A percentile compares a stretch with the other conserved stretches of the same genome.
These are phyloP conservation scores for Amoeboaphelidium protococcarum DNA, from an alignment of 371 early-diverging fungal species.

Conservation along the genomic window DNA sequence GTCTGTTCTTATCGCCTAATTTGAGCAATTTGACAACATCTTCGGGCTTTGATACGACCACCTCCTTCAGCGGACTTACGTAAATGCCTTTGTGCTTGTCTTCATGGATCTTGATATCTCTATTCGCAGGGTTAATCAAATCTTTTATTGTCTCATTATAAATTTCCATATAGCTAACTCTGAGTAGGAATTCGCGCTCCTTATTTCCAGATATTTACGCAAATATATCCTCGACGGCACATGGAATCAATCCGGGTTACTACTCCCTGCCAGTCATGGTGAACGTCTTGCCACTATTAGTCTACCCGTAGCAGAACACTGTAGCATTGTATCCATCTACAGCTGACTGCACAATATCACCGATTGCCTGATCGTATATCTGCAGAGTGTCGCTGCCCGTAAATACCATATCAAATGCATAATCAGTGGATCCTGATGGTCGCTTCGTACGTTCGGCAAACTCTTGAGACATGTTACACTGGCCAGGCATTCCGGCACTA, in stretches of 20 bases:
- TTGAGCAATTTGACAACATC: conserved; percentile 50
- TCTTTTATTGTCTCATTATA: conserved; percentile 70
- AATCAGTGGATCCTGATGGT: not conserved
- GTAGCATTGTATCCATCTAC: conserved; percentile 58
- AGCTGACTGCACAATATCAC: conserved; percentile 29
- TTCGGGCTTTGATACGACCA: conserved; percentile 50
- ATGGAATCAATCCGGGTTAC: conserved; percentile 4
- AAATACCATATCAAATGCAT: not conserved
- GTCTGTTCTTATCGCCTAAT: conserved; percentile 57
- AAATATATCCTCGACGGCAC: conserved; percentile 4
- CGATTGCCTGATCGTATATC: not conserved
- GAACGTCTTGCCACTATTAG: conserved; percentile 70
- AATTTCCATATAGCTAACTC: conserved; percentile 86
- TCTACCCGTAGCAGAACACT: conserved; percentile 65
- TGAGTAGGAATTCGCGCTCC: conserved; percentile 47
- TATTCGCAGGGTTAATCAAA: conserved; percentile 39
- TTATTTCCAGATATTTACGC: conserved; percentile 5
- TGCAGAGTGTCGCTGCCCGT: not conserved
- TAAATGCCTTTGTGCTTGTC: conserved; percentile 54
- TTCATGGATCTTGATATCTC: conserved; percentile 52
- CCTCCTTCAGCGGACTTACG: conserved; percentile 58
- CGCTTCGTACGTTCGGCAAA: not conserved
- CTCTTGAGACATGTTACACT: not conserved
- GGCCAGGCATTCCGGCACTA: not conserved
- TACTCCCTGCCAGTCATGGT: conserved; percentile 9